Base-by-base conservation (phyloP, 192 early-diverging fungal species). In the Rhizophagus prolifer region DNA sequence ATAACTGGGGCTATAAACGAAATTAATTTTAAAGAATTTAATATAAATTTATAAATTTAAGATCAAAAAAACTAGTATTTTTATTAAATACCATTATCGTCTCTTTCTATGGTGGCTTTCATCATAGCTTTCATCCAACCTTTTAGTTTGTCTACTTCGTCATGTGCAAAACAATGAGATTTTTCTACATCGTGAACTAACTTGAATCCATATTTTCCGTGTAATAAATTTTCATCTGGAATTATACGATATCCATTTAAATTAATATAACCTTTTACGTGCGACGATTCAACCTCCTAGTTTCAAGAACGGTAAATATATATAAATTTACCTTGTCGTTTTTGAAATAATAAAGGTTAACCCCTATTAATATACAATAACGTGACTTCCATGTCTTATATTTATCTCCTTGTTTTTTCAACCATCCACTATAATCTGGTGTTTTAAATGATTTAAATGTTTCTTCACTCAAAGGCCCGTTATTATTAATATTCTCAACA, bases 301-400 rank as follows among this genome's bases (percentile, higher is more conserved):
- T n/a, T n/a, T n/a, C n/a, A n/a, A n/a, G n/a, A n/a, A n/a, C n/a
- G n/a, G n/a, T n/a, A 38, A 0, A 38, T 9, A 38, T 8, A 38
- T 7, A 8, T 7, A 38, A 38, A 38, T 38, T 38, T 38, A 67
- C 65, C 34, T 67, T 80, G 69, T 85, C 85, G n/a, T 82, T 82
- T 60, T 91, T 91, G 69, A 91, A 87, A 70, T 89, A 89, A 72
- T 84, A 91, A 21, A 91, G 71, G 31, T 88, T 84, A 4, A 80
- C 80, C 0, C 88, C 90, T 66, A 89, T 89, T 14, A 91, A 78
- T 58, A 91, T 86, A 76, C 87, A 91, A 86, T 86, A 91, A 41
- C 90, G 82, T 36, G 82, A 85, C 60, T 91, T 89, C 90, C 90
- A 91, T 4, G 86, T 87, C 28, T 85, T 85, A 66, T 91, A 91